These are phyloP conservation scores for Fusarium buxicola DNA, from an alignment of 2,329 filamentous ascomycete species.

Conservation along the genomic window DNA sequence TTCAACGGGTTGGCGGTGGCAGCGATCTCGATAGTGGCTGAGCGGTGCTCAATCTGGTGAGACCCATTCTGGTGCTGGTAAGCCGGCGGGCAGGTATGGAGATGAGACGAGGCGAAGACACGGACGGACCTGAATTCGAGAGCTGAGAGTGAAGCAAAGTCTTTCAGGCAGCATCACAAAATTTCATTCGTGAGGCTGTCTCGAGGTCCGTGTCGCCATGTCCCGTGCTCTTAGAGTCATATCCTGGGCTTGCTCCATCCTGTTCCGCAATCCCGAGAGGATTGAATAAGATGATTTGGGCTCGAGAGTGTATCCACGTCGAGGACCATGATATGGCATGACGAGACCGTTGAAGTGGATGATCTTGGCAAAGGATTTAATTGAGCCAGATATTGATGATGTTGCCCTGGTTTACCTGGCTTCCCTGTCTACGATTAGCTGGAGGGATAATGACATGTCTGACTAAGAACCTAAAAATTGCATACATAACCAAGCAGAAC, in stretches of 20 bases:
- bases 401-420: not conserved
- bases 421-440: not conserved
- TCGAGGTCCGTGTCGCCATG: slow-evolving; percentile 14
- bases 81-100: slow-evolving; percentile 4
- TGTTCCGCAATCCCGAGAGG: slow-evolving; percentile 6
- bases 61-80: slow-evolving; percentile 3
- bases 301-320: not conserved
- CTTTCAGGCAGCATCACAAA: slow-evolving; percentile 5
- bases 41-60: not conserved
- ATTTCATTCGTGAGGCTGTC: slow-evolving; percentile 17
- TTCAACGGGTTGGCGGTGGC: not conserved
- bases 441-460: not conserved
- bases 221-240: not conserved
- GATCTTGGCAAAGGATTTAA: slow-evolving; percentile 11
- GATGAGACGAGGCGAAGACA: slow-evolving; percentile 9
- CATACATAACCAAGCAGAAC: slow-evolving; percentile 7
- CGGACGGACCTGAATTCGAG: slow-evolving; percentile 11
- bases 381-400: slow-evolving; percentile 3
- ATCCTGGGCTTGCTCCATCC: slow-evolving; percentile 12
- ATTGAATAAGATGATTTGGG: not conserved
- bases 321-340: not conserved
- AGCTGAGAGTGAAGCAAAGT: slow-evolving; percentile 10
- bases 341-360: not conserved
- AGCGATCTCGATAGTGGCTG: slow-evolving; percentile 24
- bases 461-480: slow-evolving; percentile 2